Base-by-base conservation (phyloP, 2,329 filamentous ascomycete genomes). In the Chaetomiaceae sp. region DNA sequence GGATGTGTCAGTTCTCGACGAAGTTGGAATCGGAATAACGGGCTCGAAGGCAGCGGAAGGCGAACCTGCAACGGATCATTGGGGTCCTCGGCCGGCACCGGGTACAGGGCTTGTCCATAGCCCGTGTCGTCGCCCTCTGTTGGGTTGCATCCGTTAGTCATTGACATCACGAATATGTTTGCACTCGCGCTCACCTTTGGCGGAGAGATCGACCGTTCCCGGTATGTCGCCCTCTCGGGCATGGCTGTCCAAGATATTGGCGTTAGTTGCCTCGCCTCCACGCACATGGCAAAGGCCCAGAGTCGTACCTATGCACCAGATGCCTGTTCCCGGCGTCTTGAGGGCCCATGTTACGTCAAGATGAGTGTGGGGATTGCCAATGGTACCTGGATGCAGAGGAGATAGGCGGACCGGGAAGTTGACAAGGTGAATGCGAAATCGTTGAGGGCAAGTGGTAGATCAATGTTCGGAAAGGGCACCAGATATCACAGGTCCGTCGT, bases 41-140 rank as follows among this genome's bases (percentile, higher is more conserved):
- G 12, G 15, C 7, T 8, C 3, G 7, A 22, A 12, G 24, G 11
- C 24, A 7, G 9, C 5, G 26, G 48, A 35, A 41, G 3, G 22
- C 45, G 5, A 61, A 71, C 68, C 58, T 73, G 72, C 9, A 80
- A 65, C 7, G 78, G 78, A 57, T 81, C 77, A 49, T 81, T 81
- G 1, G 78, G 78, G 54, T 81, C 77, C 45, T 78, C 71, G 1
- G 76, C 74, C 2, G 78, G 78, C 1, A 81, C 77, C 1, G 78
- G 78, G 53, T 74, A 81, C 3, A 81, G 66, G 2, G 78, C 78
- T 58, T 81, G 77, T 18, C 78, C 78, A 48, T 77, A 76, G 0
- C 66, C 75, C 1, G 76, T 76, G 53, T 80, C 76, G 55, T 80
- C 76, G 37, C 76, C 77, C 63, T 79, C 76, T 68, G n/a, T n/a